Evolutionary conservation across 2,329 filamentous ascomycete genomes (phyloP), one percentile per base, ranked within the genome.

Genomic region (Cryoendolithus antarcticus): DNA sequence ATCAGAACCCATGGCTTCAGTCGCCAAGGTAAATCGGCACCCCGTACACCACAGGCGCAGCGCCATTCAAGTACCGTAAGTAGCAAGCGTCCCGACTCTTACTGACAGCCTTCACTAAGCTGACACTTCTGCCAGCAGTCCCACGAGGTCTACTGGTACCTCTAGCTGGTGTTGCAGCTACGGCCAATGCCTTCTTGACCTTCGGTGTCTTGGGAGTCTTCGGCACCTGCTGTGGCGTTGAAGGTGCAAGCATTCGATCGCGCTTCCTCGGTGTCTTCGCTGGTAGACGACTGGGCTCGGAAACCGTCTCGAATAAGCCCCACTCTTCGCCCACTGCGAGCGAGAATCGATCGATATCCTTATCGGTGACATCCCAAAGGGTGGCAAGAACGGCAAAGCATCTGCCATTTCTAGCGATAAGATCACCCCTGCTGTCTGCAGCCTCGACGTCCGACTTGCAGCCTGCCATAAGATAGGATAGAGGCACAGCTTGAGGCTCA

Each of bases 361-460:
- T 84, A 59, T 98, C 91, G 7, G 91, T 98, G 36, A 98, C 91
- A 60, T 98, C 91, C 91, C 91, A 98, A 30, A 98, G 69, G 10
- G 88, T 95, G 34, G 86, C 91, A 2, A 96, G 78, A 7, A 96
- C 76, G 0, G 89, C 86, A 3, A 86, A 50, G 56, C 65, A 51
- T 42, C 49, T 54, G 9, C 41, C 32, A 10, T 27, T 30, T 9
- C 33, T 11, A n/a, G 34, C 9, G 8, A 12, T 5, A 10, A 32
- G 19, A 2, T 37, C 34, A 27, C 24, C 24, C 4, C 24, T 27
- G 24, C 24, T 27, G 29, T 37, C 28, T 21, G 34, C 13, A 6
- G 30, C 12, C 12, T 34, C 29, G 2, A 19, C 3, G 10, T 31
- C 21, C 28, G 9, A 15, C 24, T 21, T 35, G 9, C 9, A 9